phyloP scores from a whole-genome alignment of 2,329 filamentous ascomycete genomes.

The Fusarium sp. region DNA sequence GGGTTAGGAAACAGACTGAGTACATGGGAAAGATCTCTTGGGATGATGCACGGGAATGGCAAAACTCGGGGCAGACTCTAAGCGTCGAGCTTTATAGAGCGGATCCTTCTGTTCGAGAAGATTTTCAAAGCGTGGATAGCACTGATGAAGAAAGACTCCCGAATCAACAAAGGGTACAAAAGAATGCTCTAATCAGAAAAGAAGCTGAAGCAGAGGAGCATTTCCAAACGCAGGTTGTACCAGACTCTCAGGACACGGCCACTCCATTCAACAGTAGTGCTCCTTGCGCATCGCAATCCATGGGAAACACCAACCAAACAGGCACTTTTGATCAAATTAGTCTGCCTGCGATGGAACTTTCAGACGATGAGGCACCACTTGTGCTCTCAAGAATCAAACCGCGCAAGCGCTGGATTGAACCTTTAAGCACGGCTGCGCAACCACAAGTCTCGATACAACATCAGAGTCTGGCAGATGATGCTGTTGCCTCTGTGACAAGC shows the following conservation, averaged over 20 bases:
- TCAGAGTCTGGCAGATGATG: neutral
- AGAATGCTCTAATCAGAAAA: neutral
- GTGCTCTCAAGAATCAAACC: slow-evolving; percentile 26
- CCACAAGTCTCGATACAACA: neutral
- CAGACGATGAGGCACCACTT: slow-evolving; percentile 51
- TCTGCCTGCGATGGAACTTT: slow-evolving; percentile 42
- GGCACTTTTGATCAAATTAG: neutral
- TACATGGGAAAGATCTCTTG: slow-evolving; percentile 47
- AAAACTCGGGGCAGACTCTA: slow-evolving; percentile 12
- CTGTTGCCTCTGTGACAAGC: neutral
- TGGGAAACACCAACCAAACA: neutral
- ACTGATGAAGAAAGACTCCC: neutral
- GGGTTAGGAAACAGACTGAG: slow-evolving; percentile 44
- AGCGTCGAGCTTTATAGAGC: slow-evolving; percentile 25
- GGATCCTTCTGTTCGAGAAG: slow-evolving; percentile 8
- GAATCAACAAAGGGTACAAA: neutral
- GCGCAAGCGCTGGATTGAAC: neutral
- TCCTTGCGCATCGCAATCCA: slow-evolving; percentile 15
- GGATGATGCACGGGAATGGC: slow-evolving; percentile 35
- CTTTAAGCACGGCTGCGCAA: neutral
- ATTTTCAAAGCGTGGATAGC: slow-evolving; percentile 22
- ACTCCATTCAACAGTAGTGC: slow-evolving; percentile 38
- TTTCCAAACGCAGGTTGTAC: slow-evolving; percentile 27
- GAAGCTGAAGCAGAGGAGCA: neutral
- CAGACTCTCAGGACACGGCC: slow-evolving; percentile 45